These are phyloP conservation scores for Nannizziopsis arthrosporioides DNA, from an alignment of 2,329 filamentous ascomycete species.

Conservation along the genomic window DNA sequence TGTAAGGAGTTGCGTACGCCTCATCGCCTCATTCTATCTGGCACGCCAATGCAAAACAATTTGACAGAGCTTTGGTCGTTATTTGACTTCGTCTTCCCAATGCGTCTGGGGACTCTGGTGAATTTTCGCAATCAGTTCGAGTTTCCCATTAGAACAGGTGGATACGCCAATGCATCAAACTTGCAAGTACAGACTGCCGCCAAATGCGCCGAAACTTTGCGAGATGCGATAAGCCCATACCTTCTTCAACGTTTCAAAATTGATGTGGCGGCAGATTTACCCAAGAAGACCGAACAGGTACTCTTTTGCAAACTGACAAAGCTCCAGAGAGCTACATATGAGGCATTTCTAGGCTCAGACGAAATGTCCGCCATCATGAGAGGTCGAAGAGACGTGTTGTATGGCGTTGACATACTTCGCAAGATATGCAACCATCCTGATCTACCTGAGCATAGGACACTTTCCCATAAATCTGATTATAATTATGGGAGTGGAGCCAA, in stretches of 20 bases:
- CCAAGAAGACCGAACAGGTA: conserved; percentile 91
- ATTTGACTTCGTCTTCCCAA: conserved; percentile 95
- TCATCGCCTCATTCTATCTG: conserved; percentile 85
- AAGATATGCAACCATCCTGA: conserved; percentile 99
- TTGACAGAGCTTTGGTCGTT: conserved; percentile 89
- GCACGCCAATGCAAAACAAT: conserved; percentile 97
- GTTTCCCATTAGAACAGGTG: conserved; percentile 81
- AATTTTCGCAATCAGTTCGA: conserved; percentile 88
- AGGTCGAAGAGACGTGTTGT: conserved; percentile 66
- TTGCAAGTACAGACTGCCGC: conserved; percentile 88
- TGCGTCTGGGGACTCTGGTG: conserved; percentile 83
- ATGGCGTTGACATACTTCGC: conserved; percentile 78
- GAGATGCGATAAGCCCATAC: conserved; percentile 87
- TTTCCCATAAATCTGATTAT: conserved; percentile 52
- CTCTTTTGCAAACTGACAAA: conserved; percentile 86
- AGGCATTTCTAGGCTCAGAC: conserved; percentile 66
- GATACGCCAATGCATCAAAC: conserved; percentile 90
- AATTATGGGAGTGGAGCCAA: conserved; percentile 66
- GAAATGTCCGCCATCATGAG: conserved; percentile 75
- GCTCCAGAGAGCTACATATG: conserved; percentile 67
- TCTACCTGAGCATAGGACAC: conserved; percentile 55
- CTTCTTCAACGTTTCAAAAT: conserved; percentile 83
- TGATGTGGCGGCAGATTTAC: conserved; percentile 85
- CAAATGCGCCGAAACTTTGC: conserved; percentile 85
- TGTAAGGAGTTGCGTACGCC: conserved; percentile 88